Conservation (phyloP, 805 yeast genomes). For the Candida jianshihensis region DNA sequence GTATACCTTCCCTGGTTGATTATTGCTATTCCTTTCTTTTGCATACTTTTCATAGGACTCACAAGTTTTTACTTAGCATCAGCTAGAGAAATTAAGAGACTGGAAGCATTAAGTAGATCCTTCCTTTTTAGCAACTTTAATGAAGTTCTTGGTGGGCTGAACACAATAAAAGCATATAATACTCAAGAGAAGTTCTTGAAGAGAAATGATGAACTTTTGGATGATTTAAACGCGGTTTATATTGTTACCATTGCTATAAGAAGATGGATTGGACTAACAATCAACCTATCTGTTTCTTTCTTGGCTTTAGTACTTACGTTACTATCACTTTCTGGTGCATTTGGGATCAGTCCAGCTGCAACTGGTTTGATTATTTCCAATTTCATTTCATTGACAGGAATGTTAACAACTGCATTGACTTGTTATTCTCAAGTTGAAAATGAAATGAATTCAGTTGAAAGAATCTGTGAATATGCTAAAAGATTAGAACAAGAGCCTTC, state of each 20-base stretch:
- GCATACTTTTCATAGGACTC: conserved; percentile 33
- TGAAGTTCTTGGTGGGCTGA: conserved; percentile 59
- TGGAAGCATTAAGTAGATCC: conserved; percentile 67
- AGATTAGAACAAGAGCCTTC: conserved; percentile 64
- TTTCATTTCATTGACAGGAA: conserved; percentile 43
- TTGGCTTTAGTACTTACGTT: conserved; percentile 48
- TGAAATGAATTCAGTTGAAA: conserved; percentile 64
- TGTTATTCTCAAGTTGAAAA: conserved; percentile 57
- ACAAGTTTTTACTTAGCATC: conserved; percentile 59
- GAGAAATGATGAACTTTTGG: conserved; percentile 38
- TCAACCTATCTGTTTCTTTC: conserved; percentile 44
- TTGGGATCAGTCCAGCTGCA: conserved; percentile 50
- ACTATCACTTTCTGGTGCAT: conserved; percentile 50
- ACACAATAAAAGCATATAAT: conserved; percentile 54
- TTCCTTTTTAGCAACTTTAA: conserved; percentile 62
- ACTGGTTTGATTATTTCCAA: conserved; percentile 65
- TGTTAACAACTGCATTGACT: conserved; percentile 50
- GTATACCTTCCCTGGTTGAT: conserved; percentile 73
- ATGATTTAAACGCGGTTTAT: conserved; percentile 63
- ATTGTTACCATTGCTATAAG: conserved; percentile 53
- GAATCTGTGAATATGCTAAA: conserved; percentile 59
- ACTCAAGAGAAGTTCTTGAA: conserved; percentile 35
- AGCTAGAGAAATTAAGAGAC: conserved; percentile 67
- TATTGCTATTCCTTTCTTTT: conserved; percentile 48
- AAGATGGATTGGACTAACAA: conserved; percentile 59